These are phyloP conservation scores for Xerocomellus chrysenteron DNA, from an alignment of 768 basidiomycete genomes.

Conservation along the genomic window DNA sequence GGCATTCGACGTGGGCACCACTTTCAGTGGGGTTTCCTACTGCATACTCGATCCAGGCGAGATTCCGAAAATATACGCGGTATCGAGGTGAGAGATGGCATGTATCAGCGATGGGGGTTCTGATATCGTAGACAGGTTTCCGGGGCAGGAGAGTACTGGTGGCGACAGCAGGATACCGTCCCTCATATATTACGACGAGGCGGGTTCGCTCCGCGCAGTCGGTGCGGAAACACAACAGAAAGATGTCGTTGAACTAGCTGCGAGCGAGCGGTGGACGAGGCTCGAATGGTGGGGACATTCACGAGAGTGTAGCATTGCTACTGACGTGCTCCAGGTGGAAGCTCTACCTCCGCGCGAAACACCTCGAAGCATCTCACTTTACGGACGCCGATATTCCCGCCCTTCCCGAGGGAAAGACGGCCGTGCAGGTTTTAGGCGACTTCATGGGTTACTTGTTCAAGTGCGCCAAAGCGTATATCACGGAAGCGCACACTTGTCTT, in stretches of 20 bases:
- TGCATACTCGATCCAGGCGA: constrained; percentile 39
- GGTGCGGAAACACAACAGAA: constrained; percentile 42
- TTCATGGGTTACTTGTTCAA: constrained; percentile 43
- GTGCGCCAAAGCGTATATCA: constrained; percentile 45
- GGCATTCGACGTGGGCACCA: constrained; percentile 33
- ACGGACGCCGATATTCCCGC: constrained; percentile 17
- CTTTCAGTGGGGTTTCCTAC: constrained; percentile 38
- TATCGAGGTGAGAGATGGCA: constrained; percentile 16
- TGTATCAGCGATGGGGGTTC: not conserved
- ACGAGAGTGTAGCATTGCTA: too few relatives aligned
- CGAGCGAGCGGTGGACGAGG: constrained; percentile 40
- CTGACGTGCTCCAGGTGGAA: constrained; percentile 27
- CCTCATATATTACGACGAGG: constrained; percentile 41
- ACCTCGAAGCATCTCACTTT: constrained; percentile 24
- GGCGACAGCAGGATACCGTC: constrained; percentile 45
- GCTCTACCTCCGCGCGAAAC: constrained; percentile 35
- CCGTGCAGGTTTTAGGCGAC: constrained; percentile 34
- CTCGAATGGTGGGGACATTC: constrained; percentile 37
- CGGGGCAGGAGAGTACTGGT: constrained; percentile 36
- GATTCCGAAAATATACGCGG: constrained; percentile 20
- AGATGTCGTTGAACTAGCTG: constrained; percentile 32
- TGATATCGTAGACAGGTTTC: constrained; percentile 21
- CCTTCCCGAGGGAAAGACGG: constrained; percentile 12
- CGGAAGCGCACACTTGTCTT: constrained; percentile 39
- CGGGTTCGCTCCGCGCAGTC: constrained; percentile 37